Percentiles rank a stretch among this genome's conserved stretches.
Evolutionary conservation across 1,284 basidiomycete species (phyloP).

Genomic region (Pyrrhoderma lamaoense): DNA sequence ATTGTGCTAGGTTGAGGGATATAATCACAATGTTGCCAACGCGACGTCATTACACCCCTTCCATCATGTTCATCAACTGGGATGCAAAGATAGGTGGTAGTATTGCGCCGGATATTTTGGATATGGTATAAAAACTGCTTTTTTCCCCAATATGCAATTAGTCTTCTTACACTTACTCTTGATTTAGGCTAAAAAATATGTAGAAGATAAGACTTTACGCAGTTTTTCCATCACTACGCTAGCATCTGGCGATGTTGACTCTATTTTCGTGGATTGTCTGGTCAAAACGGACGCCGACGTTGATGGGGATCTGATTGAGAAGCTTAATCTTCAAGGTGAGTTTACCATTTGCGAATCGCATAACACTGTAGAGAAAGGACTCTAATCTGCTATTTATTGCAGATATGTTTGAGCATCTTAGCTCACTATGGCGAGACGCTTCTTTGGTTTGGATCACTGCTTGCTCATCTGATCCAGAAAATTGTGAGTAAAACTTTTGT

Average conservation of each 20-base stretch:
- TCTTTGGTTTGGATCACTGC: constrained; percentile 49
- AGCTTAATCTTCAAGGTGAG: constrained; percentile 41
- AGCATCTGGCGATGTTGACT: constrained; percentile 48
- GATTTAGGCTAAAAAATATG: constrained; percentile 39
- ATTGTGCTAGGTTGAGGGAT: constrained; percentile 60
- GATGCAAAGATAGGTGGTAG: constrained; percentile 33
- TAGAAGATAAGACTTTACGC: constrained; percentile 36
- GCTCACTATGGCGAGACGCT: constrained; percentile 38
- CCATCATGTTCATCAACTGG: constrained; percentile 56
- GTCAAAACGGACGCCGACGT: constrained; percentile 41
- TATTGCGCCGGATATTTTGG: constrained; percentile 35
- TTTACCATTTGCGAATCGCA: neutral
- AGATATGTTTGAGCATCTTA: constrained; percentile 45
- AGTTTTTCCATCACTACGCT: constrained; percentile 40
- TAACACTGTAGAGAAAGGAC: neutral
- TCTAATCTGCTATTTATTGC: constrained; percentile 8
- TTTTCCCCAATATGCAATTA: neutral
- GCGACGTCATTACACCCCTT: constrained; percentile 50
- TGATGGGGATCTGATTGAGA: constrained; percentile 46
- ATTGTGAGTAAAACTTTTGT: constrained; percentile 36
- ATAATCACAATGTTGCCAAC: constrained; percentile 45
- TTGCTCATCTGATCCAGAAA: constrained; percentile 36
- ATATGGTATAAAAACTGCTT: constrained; percentile 40
- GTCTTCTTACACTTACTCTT: neutral
- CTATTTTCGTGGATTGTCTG: constrained; percentile 40